Conservation (phyloP, 352 stramenopile species). For the Phytopythium chamaehyphon region DNA sequence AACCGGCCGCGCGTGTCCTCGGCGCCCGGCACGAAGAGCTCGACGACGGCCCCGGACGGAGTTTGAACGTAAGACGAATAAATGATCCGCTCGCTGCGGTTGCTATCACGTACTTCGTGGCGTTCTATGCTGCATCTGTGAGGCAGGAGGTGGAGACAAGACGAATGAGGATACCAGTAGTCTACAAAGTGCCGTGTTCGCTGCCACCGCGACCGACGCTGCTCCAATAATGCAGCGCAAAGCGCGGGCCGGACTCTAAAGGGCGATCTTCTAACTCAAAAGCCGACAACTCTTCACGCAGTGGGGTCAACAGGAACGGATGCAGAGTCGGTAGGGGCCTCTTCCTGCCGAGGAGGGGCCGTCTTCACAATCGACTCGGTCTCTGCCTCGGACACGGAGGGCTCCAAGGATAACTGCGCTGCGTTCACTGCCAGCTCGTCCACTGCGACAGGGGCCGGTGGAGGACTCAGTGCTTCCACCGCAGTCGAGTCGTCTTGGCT, state of each 20-base stretch:
- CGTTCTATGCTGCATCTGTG: too few relatives aligned
- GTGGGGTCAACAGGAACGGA: background rate
- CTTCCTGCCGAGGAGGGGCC: background rate
- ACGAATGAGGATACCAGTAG: too few relatives aligned
- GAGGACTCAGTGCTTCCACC: background rate
- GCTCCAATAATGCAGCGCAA: too few relatives aligned
- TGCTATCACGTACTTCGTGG: background rate
- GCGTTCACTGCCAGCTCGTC: background rate
- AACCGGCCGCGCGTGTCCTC: background rate
- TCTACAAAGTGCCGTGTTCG: too few relatives aligned
- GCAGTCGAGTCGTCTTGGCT: background rate
- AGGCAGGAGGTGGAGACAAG: too few relatives aligned
- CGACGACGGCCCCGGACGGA: slow-evolving; percentile 1
- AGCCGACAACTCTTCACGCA: background rate
- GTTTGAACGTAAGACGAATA: background rate
- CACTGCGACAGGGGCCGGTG: background rate
- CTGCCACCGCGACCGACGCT: too few relatives aligned
- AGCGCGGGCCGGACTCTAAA: background rate
- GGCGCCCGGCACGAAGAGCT: slow-evolving; percentile 6
- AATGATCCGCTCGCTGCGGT: background rate
- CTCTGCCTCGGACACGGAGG: background rate
- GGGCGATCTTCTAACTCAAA: background rate
- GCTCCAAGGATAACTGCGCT: background rate
- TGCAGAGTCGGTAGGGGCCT: background rate
- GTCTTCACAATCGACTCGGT: slow-evolving; percentile 1